Conservation (phyloP, 306 rosid species). For the Crataegus laevigata region DNA sequence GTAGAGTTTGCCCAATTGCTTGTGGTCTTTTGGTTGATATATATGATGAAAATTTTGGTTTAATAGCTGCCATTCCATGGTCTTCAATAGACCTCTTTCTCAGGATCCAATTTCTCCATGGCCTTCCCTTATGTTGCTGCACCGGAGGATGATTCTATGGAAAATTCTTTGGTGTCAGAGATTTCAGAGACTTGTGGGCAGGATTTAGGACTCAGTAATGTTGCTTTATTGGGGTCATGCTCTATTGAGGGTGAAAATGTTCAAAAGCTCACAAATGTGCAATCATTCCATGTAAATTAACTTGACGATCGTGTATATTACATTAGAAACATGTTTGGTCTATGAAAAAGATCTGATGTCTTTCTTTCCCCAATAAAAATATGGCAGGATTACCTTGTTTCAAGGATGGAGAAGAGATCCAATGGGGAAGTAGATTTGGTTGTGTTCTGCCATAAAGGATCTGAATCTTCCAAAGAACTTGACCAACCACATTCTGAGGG, state of each 20-base stretch:
- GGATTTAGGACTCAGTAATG: constrained; percentile 39
- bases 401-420: constrained; percentile 46
- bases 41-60: constrained; percentile 4
- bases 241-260: constrained; percentile 37
- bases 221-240: constrained; percentile 60
- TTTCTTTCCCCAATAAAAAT: constrained; percentile 9
- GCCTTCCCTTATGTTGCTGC: constrained; percentile 86
- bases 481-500: constrained; percentile 55
- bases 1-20: constrained; percentile 17
- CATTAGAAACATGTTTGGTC: constrained; percentile 15
- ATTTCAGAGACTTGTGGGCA: constrained; percentile 71
- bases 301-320: constrained; percentile 14
- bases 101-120: constrained; percentile 72
- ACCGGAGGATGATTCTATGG: constrained; percentile 56
- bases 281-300: constrained; percentile 61
- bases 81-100: constrained; percentile 56
- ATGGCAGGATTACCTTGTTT: constrained; percentile 63
- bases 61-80: constrained; percentile 18
- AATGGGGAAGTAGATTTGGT: constrained; percentile 61
- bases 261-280: constrained; percentile 35
- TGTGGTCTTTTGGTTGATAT: neutral
- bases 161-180: constrained; percentile 58
- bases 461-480: constrained; percentile 30
- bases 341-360: constrained; percentile 25
- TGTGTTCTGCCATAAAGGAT: constrained; percentile 57